Evolutionary conservation across 768 basidiomycete species (phyloP), one percentile per base, ranked within the genome.

Genomic region (Lactifluus piperatus): DNA sequence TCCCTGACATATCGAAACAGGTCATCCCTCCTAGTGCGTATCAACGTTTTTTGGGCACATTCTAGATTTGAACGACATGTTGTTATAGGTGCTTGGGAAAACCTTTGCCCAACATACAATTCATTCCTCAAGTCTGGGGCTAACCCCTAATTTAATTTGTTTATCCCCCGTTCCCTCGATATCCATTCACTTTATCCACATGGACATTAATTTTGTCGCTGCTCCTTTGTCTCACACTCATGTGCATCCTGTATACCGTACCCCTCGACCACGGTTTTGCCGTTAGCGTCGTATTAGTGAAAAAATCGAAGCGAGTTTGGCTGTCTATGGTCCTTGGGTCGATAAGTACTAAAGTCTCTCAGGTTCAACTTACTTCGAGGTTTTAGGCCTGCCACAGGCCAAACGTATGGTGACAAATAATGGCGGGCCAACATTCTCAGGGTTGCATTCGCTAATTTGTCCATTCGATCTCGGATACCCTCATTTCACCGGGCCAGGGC

Each of bases 61-160:
- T 11, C 22, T 4, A 24, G 9, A 10, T 37, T 36, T 48, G n/a
- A 52, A 30, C n/a, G 9, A 10, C 8, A 26, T 51, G 36, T 32
- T 16, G 34, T 18, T 18, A 13, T 43, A 64, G 63, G 10, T 29
- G 26, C 26, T 29, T 64, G 63, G 63, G 5, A 58, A 2, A 10
- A 51, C 7, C 61, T 64, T 20, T 64, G 63, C 39, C 60, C 60
- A 16, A 2, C 11, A 8, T 64, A 64, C 45, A 45, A 62, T 30
- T 1, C 27, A 18, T 63, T 13, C 37, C 16, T 60, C 49, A 20
- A 45, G n/a, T 2, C 54, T 24, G 47, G 36, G 3, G 50, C 30
- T 4, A 1, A 32, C 30, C 51, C 55, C 1, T 61, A 18, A 56
- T 56, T 45, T 61, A 18, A 56, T 56, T 45, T 8, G 24, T 49